phyloP scores from a whole-genome alignment of 108 stramenopile species.

The Nitzschia sp. region DNA sequence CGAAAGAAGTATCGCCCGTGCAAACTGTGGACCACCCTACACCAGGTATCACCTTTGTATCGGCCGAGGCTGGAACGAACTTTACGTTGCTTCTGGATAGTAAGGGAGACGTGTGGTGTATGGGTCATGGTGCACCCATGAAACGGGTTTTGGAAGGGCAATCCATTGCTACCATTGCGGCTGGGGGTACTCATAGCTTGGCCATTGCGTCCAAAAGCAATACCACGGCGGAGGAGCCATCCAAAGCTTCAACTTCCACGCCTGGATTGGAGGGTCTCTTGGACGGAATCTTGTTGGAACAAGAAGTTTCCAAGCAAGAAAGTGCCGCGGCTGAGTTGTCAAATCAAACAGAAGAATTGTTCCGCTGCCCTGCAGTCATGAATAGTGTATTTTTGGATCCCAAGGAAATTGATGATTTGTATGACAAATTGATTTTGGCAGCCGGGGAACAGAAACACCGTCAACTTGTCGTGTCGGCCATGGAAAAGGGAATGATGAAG shows the following conservation, averaged over 20 bases:
- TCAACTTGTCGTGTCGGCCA: constrained; percentile 47
- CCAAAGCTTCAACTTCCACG: neutral
- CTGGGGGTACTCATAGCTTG: constrained; percentile 58
- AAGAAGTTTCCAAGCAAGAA: constrained; percentile 21
- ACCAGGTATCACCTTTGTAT: constrained; percentile 38
- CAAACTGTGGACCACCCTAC: constrained; percentile 43
- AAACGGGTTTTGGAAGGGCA: constrained; percentile 37
- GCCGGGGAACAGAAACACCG: constrained; percentile 27
- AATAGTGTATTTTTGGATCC: constrained; percentile 72
- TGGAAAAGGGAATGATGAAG: constrained; percentile 55
- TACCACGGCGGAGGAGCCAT: neutral
- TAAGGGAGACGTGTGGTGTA: constrained; percentile 60
- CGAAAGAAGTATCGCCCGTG: constrained; percentile 4
- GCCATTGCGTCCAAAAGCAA: constrained; percentile 36
- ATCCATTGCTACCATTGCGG: constrained; percentile 42
- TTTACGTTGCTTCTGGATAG: constrained; percentile 62
- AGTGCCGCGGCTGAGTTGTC: constrained; percentile 45
- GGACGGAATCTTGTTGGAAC: constrained; percentile 35
- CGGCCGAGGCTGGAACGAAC: constrained; percentile 52
- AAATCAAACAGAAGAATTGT: constrained; percentile 55
- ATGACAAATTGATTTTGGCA: constrained; percentile 31
- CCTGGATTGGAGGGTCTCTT: constrained; percentile 39
- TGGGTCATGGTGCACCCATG: constrained; percentile 20
- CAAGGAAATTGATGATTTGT: constrained; percentile 57
- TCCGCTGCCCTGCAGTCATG: constrained; percentile 60